A percentile compares a stretch with the other conserved stretches of the same genome.
These are phyloP conservation scores for Penicillium mononematosum DNA, from an alignment of 495 filamentous ascomycete species.

Conservation along the genomic window DNA sequence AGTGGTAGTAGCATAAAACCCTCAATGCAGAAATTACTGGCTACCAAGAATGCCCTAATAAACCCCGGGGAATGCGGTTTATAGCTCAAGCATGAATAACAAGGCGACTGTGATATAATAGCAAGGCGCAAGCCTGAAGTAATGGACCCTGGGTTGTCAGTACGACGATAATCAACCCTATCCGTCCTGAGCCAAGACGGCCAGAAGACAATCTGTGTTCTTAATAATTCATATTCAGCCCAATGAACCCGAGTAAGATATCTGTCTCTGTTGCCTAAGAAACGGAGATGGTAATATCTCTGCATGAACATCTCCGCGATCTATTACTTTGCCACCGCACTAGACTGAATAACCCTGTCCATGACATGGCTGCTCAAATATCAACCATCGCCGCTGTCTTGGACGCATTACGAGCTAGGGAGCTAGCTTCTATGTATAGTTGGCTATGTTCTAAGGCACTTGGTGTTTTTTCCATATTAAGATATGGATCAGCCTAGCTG, in stretches of 20 bases:
- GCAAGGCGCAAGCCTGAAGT: not conserved
- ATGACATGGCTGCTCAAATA: not conserved
- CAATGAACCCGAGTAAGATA: not conserved
- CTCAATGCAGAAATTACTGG: not conserved
- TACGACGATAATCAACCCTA: slow-evolving; percentile 12
- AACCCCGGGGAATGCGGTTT: not conserved
- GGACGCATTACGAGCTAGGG: not conserved
- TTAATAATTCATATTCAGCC: not conserved
- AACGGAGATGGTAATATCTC: not conserved
- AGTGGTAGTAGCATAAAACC: not conserved
- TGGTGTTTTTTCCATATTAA: not conserved
- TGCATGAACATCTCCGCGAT: not conserved
- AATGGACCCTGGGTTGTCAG: slow-evolving; percentile 23
- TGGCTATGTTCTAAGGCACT: not conserved
- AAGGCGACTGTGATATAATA: slow-evolving; percentile 4
- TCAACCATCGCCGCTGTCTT: not conserved
- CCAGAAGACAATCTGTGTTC: not conserved
- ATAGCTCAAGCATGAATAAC: not conserved
- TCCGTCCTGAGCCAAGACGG: slow-evolving; percentile 2
- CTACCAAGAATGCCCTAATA: not conserved
- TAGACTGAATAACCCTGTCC: not conserved
- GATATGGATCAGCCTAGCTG: slow-evolving; percentile 2
- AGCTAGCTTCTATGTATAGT: not conserved
- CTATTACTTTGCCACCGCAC: not conserved
- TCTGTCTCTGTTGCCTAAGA: not conserved